Evolutionary conservation across 192 early-diverging fungal genomes (phyloP).

Genomic region (Cladochytrium replicatum): DNA sequence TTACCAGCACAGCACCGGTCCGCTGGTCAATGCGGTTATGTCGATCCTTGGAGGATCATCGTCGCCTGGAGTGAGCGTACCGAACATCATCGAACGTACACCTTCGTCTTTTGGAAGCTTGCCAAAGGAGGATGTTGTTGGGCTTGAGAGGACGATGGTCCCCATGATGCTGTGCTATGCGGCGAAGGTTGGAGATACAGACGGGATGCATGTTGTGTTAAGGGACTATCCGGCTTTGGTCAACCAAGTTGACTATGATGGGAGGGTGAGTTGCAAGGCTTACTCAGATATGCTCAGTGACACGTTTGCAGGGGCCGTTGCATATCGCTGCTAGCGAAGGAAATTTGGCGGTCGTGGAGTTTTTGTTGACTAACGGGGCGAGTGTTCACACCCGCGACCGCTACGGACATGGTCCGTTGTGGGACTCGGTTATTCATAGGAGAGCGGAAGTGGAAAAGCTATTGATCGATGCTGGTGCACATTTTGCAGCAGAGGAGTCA

Average conservation of each 20-base stretch:
- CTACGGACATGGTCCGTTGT: conserved; percentile 82
- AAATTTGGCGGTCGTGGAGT: conserved; percentile 61
- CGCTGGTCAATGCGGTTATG: neutral
- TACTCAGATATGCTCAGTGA: neutral
- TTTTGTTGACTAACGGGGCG: conserved; percentile 71
- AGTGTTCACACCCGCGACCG: conserved; percentile 84
- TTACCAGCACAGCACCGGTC: conserved; percentile 41
- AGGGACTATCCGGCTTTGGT: conserved; percentile 43
- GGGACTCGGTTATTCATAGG: conserved; percentile 61
- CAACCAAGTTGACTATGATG: conserved; percentile 73
- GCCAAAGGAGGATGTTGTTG: conserved; percentile 9
- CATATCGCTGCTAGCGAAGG: conserved; percentile 78
- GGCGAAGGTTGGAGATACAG: conserved; percentile 73
- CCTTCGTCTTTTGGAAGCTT: conserved; percentile 6
- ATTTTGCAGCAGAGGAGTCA: conserved; percentile 76
- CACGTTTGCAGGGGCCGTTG: conserved; percentile 56
- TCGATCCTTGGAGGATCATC: neutral
- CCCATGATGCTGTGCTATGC: conserved; percentile 81
- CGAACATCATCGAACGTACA: no score
- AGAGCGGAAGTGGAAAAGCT: conserved; percentile 54
- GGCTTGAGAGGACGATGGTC: conserved; percentile 62
- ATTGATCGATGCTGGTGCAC: conserved; percentile 71
- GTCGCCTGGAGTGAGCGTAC: no score
- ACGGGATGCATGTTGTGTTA: conserved; percentile 54
- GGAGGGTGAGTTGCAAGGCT: conserved; percentile 12